These are phyloP conservation scores for Ceratobasidium theobromae DNA, from an alignment of 1,284 basidiomycete species.

Conservation along the genomic window DNA sequence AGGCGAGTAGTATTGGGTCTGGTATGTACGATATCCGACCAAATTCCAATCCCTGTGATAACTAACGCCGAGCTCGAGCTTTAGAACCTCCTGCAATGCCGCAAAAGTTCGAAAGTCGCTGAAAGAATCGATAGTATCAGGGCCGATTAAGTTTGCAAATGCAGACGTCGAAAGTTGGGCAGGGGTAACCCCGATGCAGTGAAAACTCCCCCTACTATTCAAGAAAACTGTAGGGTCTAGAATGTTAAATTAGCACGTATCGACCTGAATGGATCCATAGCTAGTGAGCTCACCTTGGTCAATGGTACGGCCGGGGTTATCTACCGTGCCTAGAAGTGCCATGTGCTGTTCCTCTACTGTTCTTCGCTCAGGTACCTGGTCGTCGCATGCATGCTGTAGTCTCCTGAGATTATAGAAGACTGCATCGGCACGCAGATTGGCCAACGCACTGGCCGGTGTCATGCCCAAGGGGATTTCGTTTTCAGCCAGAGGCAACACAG, in stretches of 20 bases:
- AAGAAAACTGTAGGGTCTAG: not conserved
- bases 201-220: not conserved
- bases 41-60: not conserved
- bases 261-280: not conserved
- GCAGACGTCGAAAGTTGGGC: not conserved
- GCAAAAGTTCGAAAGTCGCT: not conserved
- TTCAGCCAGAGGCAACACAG: not conserved
- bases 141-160: not conserved
- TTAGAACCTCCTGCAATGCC: not conserved
- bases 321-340: not conserved
- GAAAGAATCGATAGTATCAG: not conserved
- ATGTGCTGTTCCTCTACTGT: not conserved
- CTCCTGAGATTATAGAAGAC: not conserved
- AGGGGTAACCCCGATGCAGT: not conserved
- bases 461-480: not conserved
- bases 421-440: not conserved
- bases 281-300: not conserved
- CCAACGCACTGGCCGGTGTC: too few species aligned
- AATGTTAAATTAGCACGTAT: not conserved
- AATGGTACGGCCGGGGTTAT: not conserved
- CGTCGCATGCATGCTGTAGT: not conserved
- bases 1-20: too few species aligned
- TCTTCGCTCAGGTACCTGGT: not conserved
- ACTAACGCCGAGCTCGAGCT: not conserved
- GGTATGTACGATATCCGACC: too few species aligned